Base-by-base conservation (phyloP, 2,329 filamentous ascomycete genomes). In the Metarhizium sp. region DNA sequence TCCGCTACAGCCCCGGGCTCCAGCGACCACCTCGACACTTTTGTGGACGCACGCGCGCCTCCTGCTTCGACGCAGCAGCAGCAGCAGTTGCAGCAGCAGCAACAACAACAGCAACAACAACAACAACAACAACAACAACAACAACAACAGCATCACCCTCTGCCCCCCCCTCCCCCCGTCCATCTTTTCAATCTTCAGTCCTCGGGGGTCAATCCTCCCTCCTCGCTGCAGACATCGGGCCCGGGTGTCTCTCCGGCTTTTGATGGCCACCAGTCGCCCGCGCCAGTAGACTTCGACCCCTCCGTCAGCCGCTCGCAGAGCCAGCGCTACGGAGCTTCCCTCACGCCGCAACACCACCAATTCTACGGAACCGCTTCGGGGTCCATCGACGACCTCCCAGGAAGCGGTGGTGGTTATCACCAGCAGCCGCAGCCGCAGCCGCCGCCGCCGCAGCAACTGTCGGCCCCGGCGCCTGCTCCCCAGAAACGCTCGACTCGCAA, bases 401-500 rank as follows among this genome's bases (percentile, higher is more conserved):
- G 51, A 56, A 55, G 59, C 36, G 55, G 40, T 48, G 55, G 36
- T 46, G 55, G 34, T 52, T 61, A 62, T 48, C 60, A 64, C 61
- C 66, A 66, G 52, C 58, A 60, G 8, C 61, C 63, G 16, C 60
- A 67, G 10, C 32, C 32, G 32, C 32, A 2, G 51, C 66, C 65
- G 57, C 70, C 71, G 54, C 65, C 66, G 38, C 62, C 69, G 20
- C 70, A 72, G 50, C 71, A 73, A 54, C 71, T 61, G 53, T 61
- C 60, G 13, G 55, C 56, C 53, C 55, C 56, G 51, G 59, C 63
- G 57, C 64, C 69, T 51, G 55, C 66, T 49, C 66, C 68, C 53
- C 69, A 79, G 57, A 78, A 78, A 63, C 75, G 76, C 58, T 79
- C 76, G 48, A 75, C 77, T 47, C 75, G 78, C 60, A 78, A 76